Percentiles rank a stretch among this genome's conserved stretches.
These are phyloP conservation scores for Ganoderma leucocontextum DNA, from an alignment of 1,284 basidiomycete genomes.

Conservation along the genomic window DNA sequence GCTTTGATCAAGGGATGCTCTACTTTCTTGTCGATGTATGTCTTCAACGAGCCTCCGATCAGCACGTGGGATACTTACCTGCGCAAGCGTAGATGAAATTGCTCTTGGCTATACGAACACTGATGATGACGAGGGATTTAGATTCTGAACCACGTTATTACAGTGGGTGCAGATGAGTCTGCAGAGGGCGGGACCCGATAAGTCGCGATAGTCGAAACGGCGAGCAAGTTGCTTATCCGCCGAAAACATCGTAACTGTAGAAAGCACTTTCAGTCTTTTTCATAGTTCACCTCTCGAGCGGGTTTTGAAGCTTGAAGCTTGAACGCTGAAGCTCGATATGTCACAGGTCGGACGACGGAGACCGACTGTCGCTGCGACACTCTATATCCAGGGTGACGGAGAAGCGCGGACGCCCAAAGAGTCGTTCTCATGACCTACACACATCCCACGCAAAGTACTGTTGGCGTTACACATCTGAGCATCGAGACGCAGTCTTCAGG, in stretches of 20 bases:
- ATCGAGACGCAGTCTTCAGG: not conserved
- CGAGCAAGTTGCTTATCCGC: not conserved
- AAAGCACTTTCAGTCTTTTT: not conserved
- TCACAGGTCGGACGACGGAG: constrained; percentile 1
- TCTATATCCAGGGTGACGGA: not conserved
- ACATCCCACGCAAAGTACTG: not conserved
- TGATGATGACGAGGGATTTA: not conserved
- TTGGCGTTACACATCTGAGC: not conserved
- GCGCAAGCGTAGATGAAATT: not conserved
- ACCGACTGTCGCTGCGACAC: not conserved
- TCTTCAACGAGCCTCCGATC: not conserved
- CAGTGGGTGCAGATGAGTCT: not conserved
- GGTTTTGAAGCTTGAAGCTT: not conserved
- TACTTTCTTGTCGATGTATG: not conserved
- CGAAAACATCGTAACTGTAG: not conserved
- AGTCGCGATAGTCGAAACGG: not conserved
- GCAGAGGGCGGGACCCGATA: not conserved
- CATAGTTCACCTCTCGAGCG: not conserved
- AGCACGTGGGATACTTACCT: not conserved
- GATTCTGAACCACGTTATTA: not conserved
- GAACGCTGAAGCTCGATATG: not conserved
- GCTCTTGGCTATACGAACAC: no score
- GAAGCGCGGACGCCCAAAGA: constrained; percentile 1
- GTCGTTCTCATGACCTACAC: not conserved
- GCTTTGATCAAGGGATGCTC: not conserved